These are phyloP conservation scores for Spathaspora arborariae DNA, from an alignment of 805 yeast genomes.

Conservation along the genomic window DNA sequence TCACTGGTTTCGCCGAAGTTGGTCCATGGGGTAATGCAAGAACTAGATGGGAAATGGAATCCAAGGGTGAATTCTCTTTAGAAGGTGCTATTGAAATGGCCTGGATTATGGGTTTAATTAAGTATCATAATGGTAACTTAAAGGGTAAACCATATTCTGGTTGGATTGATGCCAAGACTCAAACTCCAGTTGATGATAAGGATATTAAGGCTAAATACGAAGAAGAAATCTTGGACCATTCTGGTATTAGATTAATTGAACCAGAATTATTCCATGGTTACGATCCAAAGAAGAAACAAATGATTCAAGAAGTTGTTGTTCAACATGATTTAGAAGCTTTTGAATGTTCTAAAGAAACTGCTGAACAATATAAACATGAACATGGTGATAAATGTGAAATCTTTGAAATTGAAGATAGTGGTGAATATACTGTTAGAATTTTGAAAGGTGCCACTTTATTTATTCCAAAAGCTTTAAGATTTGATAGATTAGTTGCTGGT, in stretches of 20 bases:
- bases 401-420: constrained; percentile 82
- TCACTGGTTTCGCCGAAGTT: constrained; percentile 97
- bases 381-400: constrained; percentile 94
- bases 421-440: constrained; percentile 86
- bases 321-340: constrained; percentile 97
- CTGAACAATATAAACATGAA: constrained; percentile 87
- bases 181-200: constrained; percentile 89
- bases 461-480: constrained; percentile 83
- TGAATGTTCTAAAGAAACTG: constrained; percentile 92
- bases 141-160: constrained; percentile 92
- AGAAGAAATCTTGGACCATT: constrained; percentile 78
- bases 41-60: constrained; percentile 99
- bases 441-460: constrained; percentile 88
- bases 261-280: constrained; percentile 93
- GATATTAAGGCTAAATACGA: constrained; percentile 93
- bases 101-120: constrained; percentile 98
- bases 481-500: constrained; percentile 78
- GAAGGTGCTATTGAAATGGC: constrained; percentile 99
- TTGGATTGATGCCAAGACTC: constrained; percentile 95
- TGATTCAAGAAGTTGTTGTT: constrained; percentile 92
- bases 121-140: constrained; percentile 87
- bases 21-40: constrained; percentile 99
- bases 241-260: constrained; percentile 96
- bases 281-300: constrained; percentile 88
- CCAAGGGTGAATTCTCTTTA: constrained; percentile 86